Percentiles rank a stretch among this genome's conserved stretches.
Conservation (phyloP, 2,329 filamentous ascomycete genomes). For the Cryphonectria japonica region DNA sequence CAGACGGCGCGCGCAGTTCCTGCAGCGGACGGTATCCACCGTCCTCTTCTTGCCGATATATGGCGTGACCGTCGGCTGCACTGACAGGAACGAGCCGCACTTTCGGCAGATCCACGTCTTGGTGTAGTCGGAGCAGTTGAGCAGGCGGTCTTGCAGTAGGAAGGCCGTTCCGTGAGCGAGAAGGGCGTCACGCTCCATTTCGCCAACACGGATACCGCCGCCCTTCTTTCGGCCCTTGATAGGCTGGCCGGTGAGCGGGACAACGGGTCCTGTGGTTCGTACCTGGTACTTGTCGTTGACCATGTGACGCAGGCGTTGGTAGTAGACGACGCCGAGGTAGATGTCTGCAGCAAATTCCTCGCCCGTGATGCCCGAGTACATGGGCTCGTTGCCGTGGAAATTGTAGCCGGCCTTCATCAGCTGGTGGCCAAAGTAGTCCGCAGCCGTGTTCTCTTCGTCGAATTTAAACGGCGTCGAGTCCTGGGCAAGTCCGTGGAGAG, state of each 20-base stretch:
- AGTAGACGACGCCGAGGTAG: slow-evolving; percentile 96
- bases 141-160: slow-evolving; percentile 88
- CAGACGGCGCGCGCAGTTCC: slow-evolving; percentile 71
- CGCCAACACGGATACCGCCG: slow-evolving; percentile 97
- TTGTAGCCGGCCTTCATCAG: slow-evolving; percentile 95
- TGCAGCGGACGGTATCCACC: slow-evolving; percentile 74
- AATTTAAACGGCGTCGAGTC: slow-evolving; percentile 96
- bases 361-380: slow-evolving; percentile 97
- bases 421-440: slow-evolving; percentile 95
- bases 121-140: slow-evolving; percentile 96
- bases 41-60: slow-evolving; percentile 68
- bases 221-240: slow-evolving; percentile 97
- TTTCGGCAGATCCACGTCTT: slow-evolving; percentile 85
- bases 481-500: slow-evolving; percentile 92
- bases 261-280: slow-evolving; percentile 90
- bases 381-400: slow-evolving; percentile 97
- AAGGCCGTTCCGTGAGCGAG: slow-evolving; percentile 95
- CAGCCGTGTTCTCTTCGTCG: slow-evolving; percentile 87
- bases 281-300: slow-evolving; percentile 99
- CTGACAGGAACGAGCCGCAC: slow-evolving; percentile 90
- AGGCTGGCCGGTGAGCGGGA: slow-evolving; percentile 88
- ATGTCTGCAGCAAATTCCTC: slow-evolving; percentile 94
- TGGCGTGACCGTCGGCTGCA: slow-evolving; percentile 75
- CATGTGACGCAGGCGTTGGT: slow-evolving; percentile 98
- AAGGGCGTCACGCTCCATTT: slow-evolving; percentile 97